Base-by-base conservation (phyloP, 2,329 filamentous ascomycete genomes). In the Colletotrichum costaricense region DNA sequence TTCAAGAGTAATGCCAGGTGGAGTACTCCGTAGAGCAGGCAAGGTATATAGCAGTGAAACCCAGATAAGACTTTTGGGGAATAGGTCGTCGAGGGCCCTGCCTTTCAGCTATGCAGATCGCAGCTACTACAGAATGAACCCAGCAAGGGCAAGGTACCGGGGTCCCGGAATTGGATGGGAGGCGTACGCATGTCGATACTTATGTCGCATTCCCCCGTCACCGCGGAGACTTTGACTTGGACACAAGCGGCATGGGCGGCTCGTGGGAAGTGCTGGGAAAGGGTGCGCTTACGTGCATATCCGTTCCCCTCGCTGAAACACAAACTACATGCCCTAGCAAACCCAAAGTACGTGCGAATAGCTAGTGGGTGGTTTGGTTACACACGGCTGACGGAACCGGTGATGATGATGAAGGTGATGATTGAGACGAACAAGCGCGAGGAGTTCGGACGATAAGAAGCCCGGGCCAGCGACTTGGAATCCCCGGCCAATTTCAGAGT, bases 41-140 rank as follows among this genome's bases (percentile, higher is more conserved):
- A 52, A 42, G 30, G 69, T 64, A 69, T 60, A 72, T 68, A 69
- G 35, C 38, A 72, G 42, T 9, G n/a, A 16, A 19, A 30, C 35
- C 52, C 24, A 52, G 35, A 30, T 9, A 49, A 70, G 42, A n/a
- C 35, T 57, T 22, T n/a, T 26, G 28, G 26, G 22, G 3, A 60
- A 26, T 24, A 35, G 22, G 24, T 56, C 22, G 22, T 30, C 5
- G 22, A 62, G 11, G 60, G 19, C 28, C n/a, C 11, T n/a, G 42
- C 14, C 8, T 26, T 24, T 35, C 35, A 68, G 54, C 52, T n/a
- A 22, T 55, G 64, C 22, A 63, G 69, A 72, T 72, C 64, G 28
- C 35, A 33, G 57, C 49, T 57, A 38, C 57, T 63, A 26, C 46
- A 54, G 64, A 26, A 16, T 14, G 14, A 42, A 42, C 46, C 49